Percentiles rank a stretch among this genome's conserved stretches.
Evolutionary conservation across 805 yeast species (phyloP).

Genomic region (Clavispora fructus): DNA sequence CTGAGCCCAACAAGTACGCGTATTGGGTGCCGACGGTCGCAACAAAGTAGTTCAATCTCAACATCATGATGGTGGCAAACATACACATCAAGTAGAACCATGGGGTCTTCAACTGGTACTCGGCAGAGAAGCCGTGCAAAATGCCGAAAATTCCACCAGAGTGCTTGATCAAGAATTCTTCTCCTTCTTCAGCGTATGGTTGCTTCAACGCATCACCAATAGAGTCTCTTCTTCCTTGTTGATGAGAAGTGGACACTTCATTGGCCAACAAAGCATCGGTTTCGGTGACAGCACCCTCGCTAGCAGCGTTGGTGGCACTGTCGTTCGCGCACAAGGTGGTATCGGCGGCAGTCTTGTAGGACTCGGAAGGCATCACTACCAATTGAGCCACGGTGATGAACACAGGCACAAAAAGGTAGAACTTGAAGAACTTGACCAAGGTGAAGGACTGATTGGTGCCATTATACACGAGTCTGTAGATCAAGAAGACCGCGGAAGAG

Average conservation of each 20-base stretch:
- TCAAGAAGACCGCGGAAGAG: slow-evolving; percentile 49
- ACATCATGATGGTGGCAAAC: slow-evolving; percentile 53
- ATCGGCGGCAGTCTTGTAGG: slow-evolving; percentile 39
- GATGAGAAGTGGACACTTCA: slow-evolving; percentile 3
- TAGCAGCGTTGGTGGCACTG: slow-evolving; percentile 5
- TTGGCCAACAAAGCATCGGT: slow-evolving; percentile 21
- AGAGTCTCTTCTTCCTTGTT: slow-evolving; percentile 42
- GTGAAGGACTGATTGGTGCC: slow-evolving; percentile 29
- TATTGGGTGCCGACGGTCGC: slow-evolving; percentile 57
- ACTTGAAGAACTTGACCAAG: slow-evolving; percentile 39
- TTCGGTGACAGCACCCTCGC: slow-evolving; percentile 10
- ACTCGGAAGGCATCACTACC: slow-evolving; percentile 44
- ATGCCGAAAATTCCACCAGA: slow-evolving; percentile 49
- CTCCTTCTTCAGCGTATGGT: slow-evolving; percentile 48
- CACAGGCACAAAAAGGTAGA: slow-evolving; percentile 44
- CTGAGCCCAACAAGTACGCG: slow-evolving; percentile 39
- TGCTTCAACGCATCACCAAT: slow-evolving; percentile 54
- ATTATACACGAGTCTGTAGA: slow-evolving; percentile 40
- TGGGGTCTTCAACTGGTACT: slow-evolving; percentile 44
- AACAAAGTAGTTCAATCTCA: slow-evolving; percentile 52
- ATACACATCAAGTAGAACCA: slow-evolving; percentile 49
- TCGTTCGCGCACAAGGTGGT: slow-evolving; percentile 21
- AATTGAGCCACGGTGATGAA: slow-evolving; percentile 45
- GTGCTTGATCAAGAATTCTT: slow-evolving; percentile 28
- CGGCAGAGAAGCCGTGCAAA: slow-evolving; percentile 47